Conservation (phyloP, 2,329 filamentous ascomycete genomes). For the Xylariales sp. region DNA sequence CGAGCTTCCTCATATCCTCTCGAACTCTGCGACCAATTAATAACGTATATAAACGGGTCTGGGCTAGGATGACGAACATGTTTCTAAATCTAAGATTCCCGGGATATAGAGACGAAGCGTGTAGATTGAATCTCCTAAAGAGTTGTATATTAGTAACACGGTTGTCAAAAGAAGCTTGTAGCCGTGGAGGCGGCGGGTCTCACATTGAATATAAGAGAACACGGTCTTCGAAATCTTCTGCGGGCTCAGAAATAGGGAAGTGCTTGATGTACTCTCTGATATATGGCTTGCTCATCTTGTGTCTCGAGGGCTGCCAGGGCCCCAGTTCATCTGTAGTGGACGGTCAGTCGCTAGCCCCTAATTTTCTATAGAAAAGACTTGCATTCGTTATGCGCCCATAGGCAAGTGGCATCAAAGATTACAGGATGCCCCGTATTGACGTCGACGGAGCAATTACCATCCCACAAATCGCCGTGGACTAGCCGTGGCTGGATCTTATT, state of each 20-base stretch:
- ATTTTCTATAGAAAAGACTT: too few species aligned
- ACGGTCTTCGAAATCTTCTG: slow-evolving; percentile 47
- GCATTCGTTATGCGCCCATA: slow-evolving; percentile 40
- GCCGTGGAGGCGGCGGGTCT: too few species aligned
- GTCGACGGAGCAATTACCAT: slow-evolving; percentile 35
- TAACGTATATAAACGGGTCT: too few species aligned
- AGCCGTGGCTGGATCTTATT: slow-evolving; percentile 27
- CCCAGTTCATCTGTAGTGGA: slow-evolving; percentile 39
- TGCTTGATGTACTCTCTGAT: slow-evolving; percentile 40
- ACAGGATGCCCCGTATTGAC: slow-evolving; percentile 3
- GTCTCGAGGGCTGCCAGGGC: slow-evolving; percentile 27
- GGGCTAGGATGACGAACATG: too few species aligned
- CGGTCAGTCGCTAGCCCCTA: too few species aligned
- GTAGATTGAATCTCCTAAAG: too few species aligned
- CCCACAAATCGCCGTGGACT: slow-evolving; percentile 38
- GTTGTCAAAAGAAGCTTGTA: too few species aligned
- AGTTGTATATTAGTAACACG: too few species aligned
- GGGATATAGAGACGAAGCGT: too few species aligned
- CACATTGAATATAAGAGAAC: slow-evolving; percentile 45
- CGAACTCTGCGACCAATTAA: too few species aligned
- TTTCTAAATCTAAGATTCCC: too few species aligned
- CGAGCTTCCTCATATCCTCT: too few species aligned
- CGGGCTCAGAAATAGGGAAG: slow-evolving; percentile 40
- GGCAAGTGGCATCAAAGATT: slow-evolving; percentile 32
- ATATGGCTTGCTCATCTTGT: slow-evolving; percentile 21